Conservation (phyloP, 805 yeast genomes). For the Limtongia smithiae region DNA sequence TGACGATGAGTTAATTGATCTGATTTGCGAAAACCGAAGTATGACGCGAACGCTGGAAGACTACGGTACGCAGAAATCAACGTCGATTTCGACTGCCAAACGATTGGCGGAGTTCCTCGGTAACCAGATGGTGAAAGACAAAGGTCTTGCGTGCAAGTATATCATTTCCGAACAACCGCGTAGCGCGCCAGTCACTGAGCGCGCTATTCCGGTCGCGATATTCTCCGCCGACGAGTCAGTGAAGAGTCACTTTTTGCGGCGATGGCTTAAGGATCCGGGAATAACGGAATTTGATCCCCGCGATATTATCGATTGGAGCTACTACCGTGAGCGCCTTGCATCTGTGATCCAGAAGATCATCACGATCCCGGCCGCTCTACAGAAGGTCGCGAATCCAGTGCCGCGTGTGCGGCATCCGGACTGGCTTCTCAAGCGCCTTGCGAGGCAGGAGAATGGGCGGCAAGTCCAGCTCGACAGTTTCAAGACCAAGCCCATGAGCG, state of each 20-base stretch:
- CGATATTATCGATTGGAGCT: conserved; percentile 86
- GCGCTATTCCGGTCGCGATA: conserved; percentile 95
- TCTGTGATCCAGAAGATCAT: conserved; percentile 92
- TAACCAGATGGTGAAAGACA: conserved; percentile 92
- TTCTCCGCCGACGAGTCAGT: conserved; percentile 76
- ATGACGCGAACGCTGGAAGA: conserved; percentile 91
- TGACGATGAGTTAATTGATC: conserved; percentile 88
- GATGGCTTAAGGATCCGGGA: conserved; percentile 81
- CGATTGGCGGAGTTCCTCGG: conserved; percentile 93
- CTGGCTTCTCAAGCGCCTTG: conserved; percentile 73
- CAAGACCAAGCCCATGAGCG: conserved; percentile 43
- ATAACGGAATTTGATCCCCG: conserved; percentile 82
- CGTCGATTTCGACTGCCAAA: conserved; percentile 92
- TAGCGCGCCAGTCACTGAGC: conserved; percentile 87
- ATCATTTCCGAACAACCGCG: conserved; percentile 80
- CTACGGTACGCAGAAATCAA: conserved; percentile 85
- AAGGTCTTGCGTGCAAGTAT: conserved; percentile 92
- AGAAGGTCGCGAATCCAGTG: conserved; percentile 82
- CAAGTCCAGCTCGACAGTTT: conserved; percentile 60
- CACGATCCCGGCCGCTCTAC: conserved; percentile 96
- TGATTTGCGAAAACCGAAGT: conserved; percentile 92
- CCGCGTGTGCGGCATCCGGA: conserved; percentile 93
- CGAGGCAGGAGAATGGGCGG: conserved; percentile 53
- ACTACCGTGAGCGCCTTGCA: conserved; percentile 84
- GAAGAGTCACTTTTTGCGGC: conserved; percentile 68